phyloP scores from a whole-genome alignment of 495 filamentous ascomycete genomes.

The Chlorociboria aeruginascens region DNA sequence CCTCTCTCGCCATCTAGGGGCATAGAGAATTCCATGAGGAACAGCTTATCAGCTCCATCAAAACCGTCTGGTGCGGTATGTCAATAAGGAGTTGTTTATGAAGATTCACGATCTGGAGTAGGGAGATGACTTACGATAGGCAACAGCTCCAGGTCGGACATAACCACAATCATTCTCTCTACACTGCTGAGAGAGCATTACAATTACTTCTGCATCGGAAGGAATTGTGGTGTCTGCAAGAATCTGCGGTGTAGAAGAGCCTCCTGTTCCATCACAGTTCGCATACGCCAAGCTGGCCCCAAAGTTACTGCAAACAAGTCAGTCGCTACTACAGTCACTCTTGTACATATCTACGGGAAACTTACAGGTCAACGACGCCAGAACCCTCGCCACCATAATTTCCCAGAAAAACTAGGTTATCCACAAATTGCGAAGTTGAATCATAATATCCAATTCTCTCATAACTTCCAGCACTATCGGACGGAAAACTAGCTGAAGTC shows the following conservation, averaged over 20 bases:
- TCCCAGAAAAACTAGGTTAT: constrained; percentile 55
- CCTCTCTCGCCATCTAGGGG: constrained; percentile 34
- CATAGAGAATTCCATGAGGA: constrained; percentile 59
- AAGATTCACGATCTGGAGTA: neutral
- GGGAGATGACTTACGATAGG: constrained; percentile 38
- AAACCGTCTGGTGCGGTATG: constrained; percentile 44
- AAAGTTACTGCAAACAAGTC: constrained; percentile 30
- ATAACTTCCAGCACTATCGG: constrained; percentile 12
- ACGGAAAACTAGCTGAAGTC: neutral
- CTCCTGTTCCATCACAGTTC: constrained; percentile 34
- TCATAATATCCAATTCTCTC: constrained; percentile 44
- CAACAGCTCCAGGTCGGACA: constrained; percentile 41
- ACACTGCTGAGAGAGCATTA: constrained; percentile 48
- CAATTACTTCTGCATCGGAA: constrained; percentile 48
- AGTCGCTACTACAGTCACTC: constrained; percentile 1
- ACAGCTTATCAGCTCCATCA: constrained; percentile 45
- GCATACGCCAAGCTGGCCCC: constrained; percentile 53
- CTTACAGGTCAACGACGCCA: constrained; percentile 45
- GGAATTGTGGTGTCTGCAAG: constrained; percentile 36
- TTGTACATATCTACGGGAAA: neutral
- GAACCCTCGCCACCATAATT: constrained; percentile 49
- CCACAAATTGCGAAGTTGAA: constrained; percentile 29
- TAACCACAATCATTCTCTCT: constrained; percentile 40
- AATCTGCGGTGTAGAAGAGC: constrained; percentile 35
- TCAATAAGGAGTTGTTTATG: neutral